A percentile compares a stretch with the other conserved stretches of the same genome.
These are phyloP conservation scores for Phytophthora sp. DNA, from an alignment of 352 stramenopile genomes.

Conservation along the genomic window DNA sequence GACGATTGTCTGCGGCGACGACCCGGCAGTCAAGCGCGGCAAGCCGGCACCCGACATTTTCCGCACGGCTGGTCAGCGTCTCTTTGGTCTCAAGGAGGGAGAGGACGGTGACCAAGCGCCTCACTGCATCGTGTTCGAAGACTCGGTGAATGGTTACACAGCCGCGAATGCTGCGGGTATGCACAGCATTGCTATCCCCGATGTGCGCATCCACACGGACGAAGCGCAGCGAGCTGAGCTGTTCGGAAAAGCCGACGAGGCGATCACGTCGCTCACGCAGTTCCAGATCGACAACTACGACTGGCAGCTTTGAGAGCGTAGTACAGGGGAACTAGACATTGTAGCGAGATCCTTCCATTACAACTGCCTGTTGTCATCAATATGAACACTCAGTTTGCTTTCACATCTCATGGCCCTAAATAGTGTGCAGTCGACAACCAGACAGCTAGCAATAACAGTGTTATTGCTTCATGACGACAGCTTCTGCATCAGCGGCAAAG, in stretches of 20 bases:
- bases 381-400: constrained; percentile 18
- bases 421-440: constrained; percentile 1
- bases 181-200: constrained; percentile 74
- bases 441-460: not conserved
- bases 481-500: constrained; percentile 1
- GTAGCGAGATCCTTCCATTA: not conserved
- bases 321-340: not conserved
- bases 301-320: constrained; percentile 38
- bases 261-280: constrained; percentile 63
- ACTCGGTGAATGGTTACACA: constrained; percentile 72
- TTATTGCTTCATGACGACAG: constrained; percentile 6
- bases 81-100: constrained; percentile 49
- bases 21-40: constrained; percentile 64
- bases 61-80: constrained; percentile 57
- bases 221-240: constrained; percentile 45
- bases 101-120: constrained; percentile 33
- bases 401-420: constrained; percentile 9
- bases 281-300: constrained; percentile 68
- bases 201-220: constrained; percentile 68
- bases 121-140: constrained; percentile 79
- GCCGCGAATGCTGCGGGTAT: constrained; percentile 70
- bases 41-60: constrained; percentile 89
- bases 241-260: constrained; percentile 65
- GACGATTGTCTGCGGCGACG: constrained; percentile 80
- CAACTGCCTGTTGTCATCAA: constrained; percentile 20